A percentile compares a stretch with the other conserved stretches of the same genome.
Conservation (phyloP, 371 early-diverging fungal species). For the Dentiscutata heterogama region DNA sequence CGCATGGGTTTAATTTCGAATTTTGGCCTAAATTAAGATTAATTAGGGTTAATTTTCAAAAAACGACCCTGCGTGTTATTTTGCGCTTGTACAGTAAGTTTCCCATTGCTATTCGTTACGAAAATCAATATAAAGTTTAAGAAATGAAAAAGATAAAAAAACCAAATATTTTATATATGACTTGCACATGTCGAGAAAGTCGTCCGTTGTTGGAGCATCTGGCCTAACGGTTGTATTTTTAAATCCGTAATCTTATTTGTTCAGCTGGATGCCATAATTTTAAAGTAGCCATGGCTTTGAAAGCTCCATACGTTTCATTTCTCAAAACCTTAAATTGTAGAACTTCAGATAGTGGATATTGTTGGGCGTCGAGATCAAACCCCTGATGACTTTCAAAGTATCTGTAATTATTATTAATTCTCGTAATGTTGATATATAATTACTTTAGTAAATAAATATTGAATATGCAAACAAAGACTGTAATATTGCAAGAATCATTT, state of each 20-base stretch:
- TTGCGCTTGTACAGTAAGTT: too few relatives aligned
- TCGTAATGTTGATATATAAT: background rate
- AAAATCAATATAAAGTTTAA: background rate
- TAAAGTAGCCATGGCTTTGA: constrained; percentile 65
- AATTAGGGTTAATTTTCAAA: too few relatives aligned
- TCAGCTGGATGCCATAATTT: constrained; percentile 61
- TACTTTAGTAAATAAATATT: constrained; percentile 78
- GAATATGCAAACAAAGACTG: constrained; percentile 83
- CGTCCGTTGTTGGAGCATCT: constrained; percentile 67
- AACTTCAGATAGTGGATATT: too few relatives aligned
- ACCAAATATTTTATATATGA: background rate
- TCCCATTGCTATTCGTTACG: constrained; percentile 25
- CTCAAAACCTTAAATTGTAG: constrained; percentile 63
- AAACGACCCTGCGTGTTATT: too few relatives aligned
- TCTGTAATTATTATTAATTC: constrained; percentile 57
- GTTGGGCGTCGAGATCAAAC: constrained; percentile 81
- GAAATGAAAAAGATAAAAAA: background rate
- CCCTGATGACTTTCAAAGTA: constrained; percentile 74
- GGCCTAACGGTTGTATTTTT: constrained; percentile 90
- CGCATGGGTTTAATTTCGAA: too few relatives aligned
- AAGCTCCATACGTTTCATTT: constrained; percentile 64
- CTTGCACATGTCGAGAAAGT: constrained; percentile 61
- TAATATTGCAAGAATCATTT: constrained; percentile 73
- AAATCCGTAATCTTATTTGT: constrained; percentile 84
- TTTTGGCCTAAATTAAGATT: too few relatives aligned